Evolutionary conservation across 2,329 filamentous ascomycete species (phyloP).

Genomic region (Lecanicillium sp.): DNA sequence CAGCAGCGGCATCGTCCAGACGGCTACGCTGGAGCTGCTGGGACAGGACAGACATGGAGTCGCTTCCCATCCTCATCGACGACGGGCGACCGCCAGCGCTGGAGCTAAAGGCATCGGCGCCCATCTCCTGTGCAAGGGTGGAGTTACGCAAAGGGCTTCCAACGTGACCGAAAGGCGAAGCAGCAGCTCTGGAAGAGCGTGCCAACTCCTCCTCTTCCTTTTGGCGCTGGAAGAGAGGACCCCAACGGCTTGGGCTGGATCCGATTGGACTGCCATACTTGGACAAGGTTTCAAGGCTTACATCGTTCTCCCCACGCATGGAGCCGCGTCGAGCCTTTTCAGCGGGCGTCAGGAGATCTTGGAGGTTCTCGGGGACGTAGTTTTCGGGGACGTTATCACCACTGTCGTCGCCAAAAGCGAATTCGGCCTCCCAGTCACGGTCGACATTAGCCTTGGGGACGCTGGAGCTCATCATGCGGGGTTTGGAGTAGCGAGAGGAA

Average conservation of each 20-base stretch:
- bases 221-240: slow-evolving; percentile 51
- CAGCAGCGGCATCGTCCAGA: slow-evolving; percentile 38
- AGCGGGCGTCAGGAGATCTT: slow-evolving; percentile 58
- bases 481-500: slow-evolving; percentile 58
- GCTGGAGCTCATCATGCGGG: slow-evolving; percentile 63
- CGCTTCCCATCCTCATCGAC: slow-evolving; percentile 32
- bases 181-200: slow-evolving; percentile 25
- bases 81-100: slow-evolving; percentile 32
- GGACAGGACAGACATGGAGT: slow-evolving; percentile 50
- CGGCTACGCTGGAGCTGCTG: slow-evolving; percentile 56
- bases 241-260: slow-evolving; percentile 54
- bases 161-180: slow-evolving; percentile 58
- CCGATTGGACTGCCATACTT: slow-evolving; percentile 56
- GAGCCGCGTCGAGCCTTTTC: slow-evolving; percentile 61
- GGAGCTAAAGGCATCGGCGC: slow-evolving; percentile 22
- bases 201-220: slow-evolving; percentile 48
- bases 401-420: slow-evolving; percentile 77
- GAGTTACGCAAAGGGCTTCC: slow-evolving; percentile 59
- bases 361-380: slow-evolving; percentile 67
- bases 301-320: slow-evolving; percentile 46
- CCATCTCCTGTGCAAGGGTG: slow-evolving; percentile 47
- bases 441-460: slow-evolving; percentile 57
- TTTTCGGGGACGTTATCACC: slow-evolving; percentile 30
- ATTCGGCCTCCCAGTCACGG: slow-evolving; percentile 57
- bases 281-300: slow-evolving; percentile 35